phyloP scores from a whole-genome alignment of 2,329 filamentous ascomycete genomes.

The Stemphylium vesicarium region DNA sequence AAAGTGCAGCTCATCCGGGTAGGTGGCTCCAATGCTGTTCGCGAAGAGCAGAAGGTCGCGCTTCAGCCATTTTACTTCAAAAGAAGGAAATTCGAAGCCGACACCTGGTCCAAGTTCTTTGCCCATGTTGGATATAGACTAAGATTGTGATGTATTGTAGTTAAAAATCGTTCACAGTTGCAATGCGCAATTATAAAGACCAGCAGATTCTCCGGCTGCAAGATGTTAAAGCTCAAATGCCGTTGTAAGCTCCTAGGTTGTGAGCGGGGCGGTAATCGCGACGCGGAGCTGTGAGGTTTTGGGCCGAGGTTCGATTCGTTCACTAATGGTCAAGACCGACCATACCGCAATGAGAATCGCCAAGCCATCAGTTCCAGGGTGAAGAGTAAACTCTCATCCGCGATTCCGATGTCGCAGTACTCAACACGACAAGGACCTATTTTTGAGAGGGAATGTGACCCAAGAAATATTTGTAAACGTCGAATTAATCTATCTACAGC shows the following conservation, averaged over 20 bases:
- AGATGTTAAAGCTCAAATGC: constrained; percentile 3
- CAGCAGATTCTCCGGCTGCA: not conserved
- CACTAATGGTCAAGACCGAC: constrained; percentile 15
- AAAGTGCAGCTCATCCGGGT: constrained; percentile 85
- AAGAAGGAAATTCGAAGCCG: constrained; percentile 80
- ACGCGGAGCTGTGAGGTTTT: constrained; percentile 34
- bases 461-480: constrained; percentile 1
- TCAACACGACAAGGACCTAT: not conserved
- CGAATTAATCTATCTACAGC: constrained; percentile 25
- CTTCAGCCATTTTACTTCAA: constrained; percentile 83
- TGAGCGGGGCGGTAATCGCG: constrained; percentile 37
- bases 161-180: not conserved
- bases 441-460: not conserved
- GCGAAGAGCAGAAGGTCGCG: constrained; percentile 90
- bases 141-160: not conserved
- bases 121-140: constrained; percentile 32
- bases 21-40: constrained; percentile 80
- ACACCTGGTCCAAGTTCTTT: constrained; percentile 56
- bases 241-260: constrained; percentile 19
- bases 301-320: constrained; percentile 42
- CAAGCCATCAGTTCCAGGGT: not conserved
- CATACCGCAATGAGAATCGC: constrained; percentile 14
- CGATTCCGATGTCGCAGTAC: constrained; percentile 3
- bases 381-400: not conserved
- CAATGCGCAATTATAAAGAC: not conserved